Base-by-base conservation (phyloP, 2,329 filamentous ascomycete species). In the Colletotrichum simmondsii region DNA sequence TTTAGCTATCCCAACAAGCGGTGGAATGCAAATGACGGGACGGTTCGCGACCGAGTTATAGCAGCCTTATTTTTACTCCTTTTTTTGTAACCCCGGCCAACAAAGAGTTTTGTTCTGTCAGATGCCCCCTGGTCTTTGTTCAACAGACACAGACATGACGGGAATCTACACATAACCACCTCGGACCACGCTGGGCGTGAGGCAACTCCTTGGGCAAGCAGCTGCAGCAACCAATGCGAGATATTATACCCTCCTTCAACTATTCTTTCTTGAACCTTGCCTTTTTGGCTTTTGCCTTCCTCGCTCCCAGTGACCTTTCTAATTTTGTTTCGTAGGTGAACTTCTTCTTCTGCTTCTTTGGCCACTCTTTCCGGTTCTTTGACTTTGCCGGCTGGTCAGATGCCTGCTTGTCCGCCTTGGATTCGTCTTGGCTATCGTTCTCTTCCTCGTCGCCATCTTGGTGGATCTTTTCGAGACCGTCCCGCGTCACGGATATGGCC, bases 291-390 rank as follows among this genome's bases (percentile, higher is more conserved):
- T 90, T 94, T 77, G 90, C 89, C 82, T 94, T 97, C 79, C 89
- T 91, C 76, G 89, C 85, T 60, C 91, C 90, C 77, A 95, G 84
- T 81, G 94, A 93, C 79, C 97, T 90, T 77, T 98, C 96, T 37
- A 91, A 85, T 85, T 97, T 98, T 74, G 89, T 93, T 85, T 98
- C 95, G 82, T 99, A 99, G 75, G 94, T 91, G 80, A 98, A 98
- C 83, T 95, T 94, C 83, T 93, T 92, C 87, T 95, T 94, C 83
- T 93, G 92, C 87, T 95, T 97, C 85, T 93, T 95, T 7, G 68
- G 62, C 68, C 42, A 62, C 28, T 72, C 85, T 93, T 94, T 84
- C 95, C 95, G 26, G 86, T 86, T 78, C 87, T 88, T 74, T 87
- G 86, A 80, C 90, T 90, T 71, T 37, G 77, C 77, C 73, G 78